phyloP scores from a whole-genome alignment of 768 basidiomycete genomes.

The Mycena maculata region DNA sequence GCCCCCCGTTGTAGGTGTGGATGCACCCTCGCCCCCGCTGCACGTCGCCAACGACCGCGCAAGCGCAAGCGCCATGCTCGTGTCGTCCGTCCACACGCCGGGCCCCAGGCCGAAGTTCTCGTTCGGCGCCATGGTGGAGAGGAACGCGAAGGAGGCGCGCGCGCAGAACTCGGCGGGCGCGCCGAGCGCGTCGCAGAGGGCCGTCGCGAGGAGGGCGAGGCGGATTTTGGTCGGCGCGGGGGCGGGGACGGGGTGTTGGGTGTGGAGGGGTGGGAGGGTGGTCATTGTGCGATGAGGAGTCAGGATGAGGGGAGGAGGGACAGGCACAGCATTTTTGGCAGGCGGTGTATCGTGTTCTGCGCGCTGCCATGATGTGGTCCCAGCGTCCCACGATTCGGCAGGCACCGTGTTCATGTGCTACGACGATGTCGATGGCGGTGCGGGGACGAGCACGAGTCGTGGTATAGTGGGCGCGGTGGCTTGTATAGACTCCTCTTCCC shows the following conservation, averaged over 20 bases:
- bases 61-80: conserved; percentile 59
- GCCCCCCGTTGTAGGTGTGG: no score
- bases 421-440: no score
- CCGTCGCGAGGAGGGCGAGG: conserved; percentile 52
- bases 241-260: conserved; percentile 44
- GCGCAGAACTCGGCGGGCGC: conserved; percentile 54
- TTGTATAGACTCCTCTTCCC: no score
- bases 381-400: no score
- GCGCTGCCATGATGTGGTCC: no score
- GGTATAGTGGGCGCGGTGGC: no score
- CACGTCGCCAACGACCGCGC: conserved; percentile 53
- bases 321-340: no score
- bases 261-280: conserved; percentile 34
- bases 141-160: conserved; percentile 52
- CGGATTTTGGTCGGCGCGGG: conserved; percentile 52
- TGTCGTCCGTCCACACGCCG: conserved; percentile 63
- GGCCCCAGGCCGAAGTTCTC: conserved; percentile 48
- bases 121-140: conserved; percentile 53
- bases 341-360: no score
- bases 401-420: no score
- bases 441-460: no score
- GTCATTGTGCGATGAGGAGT: no score
- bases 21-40: conserved; percentile 42
- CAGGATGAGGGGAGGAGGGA: no score
- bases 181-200: conserved; percentile 59